Evolutionary conservation across 441 rosid species (phyloP), one percentile per base, ranked within the genome.

Genomic region (Flueggea neowawraea): DNA sequence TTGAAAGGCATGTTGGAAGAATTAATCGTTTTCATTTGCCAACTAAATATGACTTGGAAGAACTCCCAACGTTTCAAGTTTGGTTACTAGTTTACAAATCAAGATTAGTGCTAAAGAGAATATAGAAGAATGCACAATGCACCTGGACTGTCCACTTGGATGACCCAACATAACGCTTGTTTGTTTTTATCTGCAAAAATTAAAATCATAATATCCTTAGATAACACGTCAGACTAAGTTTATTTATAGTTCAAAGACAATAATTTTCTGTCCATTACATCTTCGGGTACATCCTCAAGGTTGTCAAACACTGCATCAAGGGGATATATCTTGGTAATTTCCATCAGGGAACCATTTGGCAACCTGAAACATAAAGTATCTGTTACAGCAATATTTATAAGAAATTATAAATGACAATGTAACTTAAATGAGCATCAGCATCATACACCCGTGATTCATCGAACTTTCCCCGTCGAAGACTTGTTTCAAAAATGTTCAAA

Each of bases 311-410:
- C 89, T 51, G 98, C 98, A 86, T 92, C 98, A 63, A 92, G 79
- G 32, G 96, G 84, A 76, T 89, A 92, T 57, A 92, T 82, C 79
- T 88, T 92, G 53, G 85, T 80, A 57, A 92, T 92, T 71, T 89
- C 90, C 95, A 92, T 86, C 74, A 86, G 52, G 56, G 98, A 89
- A 52, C 96, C 98, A 64, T 92, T 87, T 0, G 96, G 96, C 82
- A 92, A 79, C 66, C 98, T 92, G 83, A 65, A 74, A 57, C 33
- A 73, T 39, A 22, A 49, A 39, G 54, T 12, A 62, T 12, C 43
- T 31, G 32, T 33, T 28, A 33, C 31, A 12, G 15, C 16, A 4
- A 2, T 4, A 31, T 54, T 16, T 13, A 12, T 36, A 57, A 57
- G 60, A 33, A 14, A 36, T 11, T 10, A 55, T 36, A 5, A 8